Conservation (phyloP, 176 grass and related monocot genomes). For the Phyllostachys edulis region DNA sequence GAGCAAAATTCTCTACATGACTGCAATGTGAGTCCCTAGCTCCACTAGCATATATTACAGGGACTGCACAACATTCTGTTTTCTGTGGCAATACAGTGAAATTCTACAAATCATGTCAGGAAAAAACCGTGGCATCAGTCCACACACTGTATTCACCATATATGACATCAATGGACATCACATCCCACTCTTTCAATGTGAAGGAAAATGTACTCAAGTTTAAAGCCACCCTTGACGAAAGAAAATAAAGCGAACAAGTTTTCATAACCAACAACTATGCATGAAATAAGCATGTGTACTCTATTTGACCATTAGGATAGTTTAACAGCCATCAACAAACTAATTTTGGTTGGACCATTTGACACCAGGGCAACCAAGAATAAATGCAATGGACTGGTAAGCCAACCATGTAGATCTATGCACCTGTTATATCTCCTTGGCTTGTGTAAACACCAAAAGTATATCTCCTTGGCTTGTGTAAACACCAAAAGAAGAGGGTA, state of each 20-base stretch:
- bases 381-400: slow-evolving; percentile 38
- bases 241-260: background rate
- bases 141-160: background rate
- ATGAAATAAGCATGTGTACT: background rate
- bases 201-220: background rate
- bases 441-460: background rate
- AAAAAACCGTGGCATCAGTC: background rate
- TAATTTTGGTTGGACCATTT: slow-evolving; percentile 36
- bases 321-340: background rate
- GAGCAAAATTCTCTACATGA: background rate
- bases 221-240: background rate
- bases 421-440: slow-evolving; percentile 25
- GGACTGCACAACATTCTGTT: background rate
- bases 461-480: slow-evolving; percentile 11
- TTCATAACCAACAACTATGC: background rate
- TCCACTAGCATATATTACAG: background rate
- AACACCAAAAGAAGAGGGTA: slow-evolving; percentile 32
- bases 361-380: slow-evolving; percentile 31
- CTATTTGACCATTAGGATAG: background rate
- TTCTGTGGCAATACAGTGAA: background rate
- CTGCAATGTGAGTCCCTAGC: background rate
- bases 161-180: background rate
- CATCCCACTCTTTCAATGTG: background rate
- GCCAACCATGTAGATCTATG: slow-evolving; percentile 20
- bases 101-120: background rate